phyloP scores from a whole-genome alignment of 768 basidiomycete species.

The Rubroboletus pulcherrimus region DNA sequence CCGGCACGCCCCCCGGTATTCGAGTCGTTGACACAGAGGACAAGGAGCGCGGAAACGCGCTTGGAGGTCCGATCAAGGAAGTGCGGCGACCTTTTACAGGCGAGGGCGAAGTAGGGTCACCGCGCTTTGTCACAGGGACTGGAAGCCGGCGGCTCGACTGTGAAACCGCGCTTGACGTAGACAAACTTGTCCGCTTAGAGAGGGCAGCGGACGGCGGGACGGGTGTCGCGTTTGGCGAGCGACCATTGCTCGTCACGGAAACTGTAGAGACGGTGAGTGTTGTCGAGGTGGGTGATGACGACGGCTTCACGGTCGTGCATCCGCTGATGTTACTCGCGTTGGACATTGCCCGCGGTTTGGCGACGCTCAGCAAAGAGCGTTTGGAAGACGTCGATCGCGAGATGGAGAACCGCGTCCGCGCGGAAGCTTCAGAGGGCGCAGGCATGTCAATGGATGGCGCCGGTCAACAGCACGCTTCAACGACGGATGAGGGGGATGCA shows the following conservation, averaged over 20 bases:
- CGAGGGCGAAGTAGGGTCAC: slow-evolving; percentile 26
- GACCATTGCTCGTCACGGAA: slow-evolving; percentile 21
- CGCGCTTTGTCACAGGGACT: slow-evolving; percentile 32
- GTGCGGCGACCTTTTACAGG: slow-evolving; percentile 27
- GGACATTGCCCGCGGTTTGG: slow-evolving; percentile 54
- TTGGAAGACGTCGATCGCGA: slow-evolving; percentile 40
- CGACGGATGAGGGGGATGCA: not conserved
- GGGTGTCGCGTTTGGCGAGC: slow-evolving; percentile 53
- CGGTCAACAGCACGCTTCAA: not conserved
- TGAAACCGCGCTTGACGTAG: slow-evolving; percentile 37
- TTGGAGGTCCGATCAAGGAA: slow-evolving; percentile 28
- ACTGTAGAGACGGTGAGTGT: slow-evolving; percentile 26
- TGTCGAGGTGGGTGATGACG: slow-evolving; percentile 23
- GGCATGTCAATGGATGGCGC: slow-evolving; percentile 17
- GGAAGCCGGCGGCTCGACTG: slow-evolving; percentile 37
- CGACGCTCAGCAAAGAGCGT: slow-evolving; percentile 41
- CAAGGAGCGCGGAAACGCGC: slow-evolving; percentile 21
- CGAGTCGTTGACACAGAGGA: slow-evolving; percentile 18
- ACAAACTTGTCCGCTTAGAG: slow-evolving; percentile 37
- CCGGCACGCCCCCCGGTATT: slow-evolving; percentile 23
- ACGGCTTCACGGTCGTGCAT: slow-evolving; percentile 46
- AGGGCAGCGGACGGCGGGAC: slow-evolving; percentile 34
- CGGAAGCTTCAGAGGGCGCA: slow-evolving; percentile 52
- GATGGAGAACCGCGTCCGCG: slow-evolving; percentile 38
- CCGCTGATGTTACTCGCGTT: slow-evolving; percentile 48